phyloP scores from a whole-genome alignment of 1,284 basidiomycete genomes.

The Schizopora paradoxa region DNA sequence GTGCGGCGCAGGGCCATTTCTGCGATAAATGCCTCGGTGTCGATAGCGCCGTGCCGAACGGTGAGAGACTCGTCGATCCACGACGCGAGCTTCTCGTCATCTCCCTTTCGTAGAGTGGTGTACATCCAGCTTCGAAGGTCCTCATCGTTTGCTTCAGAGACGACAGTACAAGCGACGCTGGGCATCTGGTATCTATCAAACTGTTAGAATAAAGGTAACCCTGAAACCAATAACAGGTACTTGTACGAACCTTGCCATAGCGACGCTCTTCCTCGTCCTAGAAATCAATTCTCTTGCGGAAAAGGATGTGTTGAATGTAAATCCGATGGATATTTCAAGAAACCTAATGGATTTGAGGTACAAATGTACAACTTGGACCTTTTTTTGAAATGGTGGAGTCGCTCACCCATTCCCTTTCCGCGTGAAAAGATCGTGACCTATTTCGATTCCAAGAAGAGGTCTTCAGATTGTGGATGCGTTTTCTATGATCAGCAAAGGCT shows the following conservation, averaged over 20 bases:
- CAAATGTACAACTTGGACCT: too few relatives aligned
- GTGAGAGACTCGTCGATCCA: neutral
- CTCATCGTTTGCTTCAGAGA: neutral
- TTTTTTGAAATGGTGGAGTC: neutral
- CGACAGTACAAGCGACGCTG: neutral
- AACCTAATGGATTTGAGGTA: neutral
- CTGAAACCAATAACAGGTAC: too few relatives aligned
- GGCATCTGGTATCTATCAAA: too few relatives aligned
- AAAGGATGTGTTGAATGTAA: neutral
- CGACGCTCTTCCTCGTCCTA: neutral
- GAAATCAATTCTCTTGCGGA: neutral
- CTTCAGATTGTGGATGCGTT: neutral
- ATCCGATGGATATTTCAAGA: neutral
- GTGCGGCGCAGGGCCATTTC: neutral
- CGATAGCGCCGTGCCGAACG: neutral
- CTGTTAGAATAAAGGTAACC: too few relatives aligned
- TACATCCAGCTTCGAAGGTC: neutral
- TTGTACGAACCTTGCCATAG: neutral
- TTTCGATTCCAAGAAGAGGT: neutral
- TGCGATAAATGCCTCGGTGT: neutral
- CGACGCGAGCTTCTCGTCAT: neutral
- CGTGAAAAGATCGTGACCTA: neutral
- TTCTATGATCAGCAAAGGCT: neutral
- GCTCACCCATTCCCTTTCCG: neutral
- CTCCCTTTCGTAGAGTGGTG: neutral